Evolutionary conservation across 2,329 filamentous ascomycete genomes (phyloP), one percentile per base, ranked within the genome.

Genomic region (Tolypocladium amazonense): DNA sequence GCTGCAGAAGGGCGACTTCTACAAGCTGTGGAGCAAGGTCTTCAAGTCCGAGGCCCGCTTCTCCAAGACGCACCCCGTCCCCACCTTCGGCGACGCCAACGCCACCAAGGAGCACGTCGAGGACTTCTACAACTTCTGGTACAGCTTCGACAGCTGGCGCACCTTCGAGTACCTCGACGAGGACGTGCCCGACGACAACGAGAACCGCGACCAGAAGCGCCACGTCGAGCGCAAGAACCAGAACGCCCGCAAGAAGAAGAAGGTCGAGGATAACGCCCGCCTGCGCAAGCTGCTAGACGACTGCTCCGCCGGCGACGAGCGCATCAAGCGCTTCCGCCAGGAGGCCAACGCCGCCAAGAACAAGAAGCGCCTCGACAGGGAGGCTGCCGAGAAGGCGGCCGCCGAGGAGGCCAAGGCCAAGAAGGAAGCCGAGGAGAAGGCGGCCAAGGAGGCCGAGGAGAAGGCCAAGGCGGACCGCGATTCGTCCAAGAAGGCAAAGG

Each of bases 91-190:
- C 63, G 84, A 90, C 71, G 90, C 90, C 65, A 88, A 95, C 66
- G 88, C 89, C 71, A 85, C 85, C 68, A 90, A 92, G 77, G 90
- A 95, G 71, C 88, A 96, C 11, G 94, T 99, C 55, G 92, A 97
- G 72, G 80, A 81, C 58, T 99, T 99, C 77, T 99, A 99, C 85
- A 96, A 99, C 83, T 99, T 97, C 82, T 99, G 90, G 88, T 99
- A 97, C 83, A 95, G 93, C 83, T 96, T 99, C 70, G 94, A 99
- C 82, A 94, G 89, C 75, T 99, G 94, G 94, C 84, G 94, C 63
- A 87, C 89, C 3, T 99, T 99, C 70, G 94, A 99, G 79, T 99
- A 99, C 77, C 89, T 96, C 61, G 94, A 99, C 72, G 94, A 99
- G 81, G 94, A 99, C 72, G 93, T 99, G 37, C 94, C 94, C 47